These are phyloP conservation scores for Pseudonitzschia delicatissima DNA, from an alignment of 108 stramenopile genomes.

Conservation along the genomic window DNA sequence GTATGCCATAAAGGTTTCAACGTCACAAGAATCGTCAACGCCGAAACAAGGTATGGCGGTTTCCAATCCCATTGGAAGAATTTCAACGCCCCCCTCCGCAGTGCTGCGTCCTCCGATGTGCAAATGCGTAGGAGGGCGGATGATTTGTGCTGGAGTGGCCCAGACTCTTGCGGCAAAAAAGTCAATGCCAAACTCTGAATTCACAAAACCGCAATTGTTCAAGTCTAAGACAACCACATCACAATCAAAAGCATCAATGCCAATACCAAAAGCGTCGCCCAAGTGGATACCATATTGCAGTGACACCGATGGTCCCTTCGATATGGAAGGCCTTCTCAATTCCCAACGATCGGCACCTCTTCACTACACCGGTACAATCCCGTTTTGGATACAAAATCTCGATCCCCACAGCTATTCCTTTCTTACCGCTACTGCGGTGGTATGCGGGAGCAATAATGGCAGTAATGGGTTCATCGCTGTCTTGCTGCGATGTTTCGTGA, in stretches of 20 bases:
- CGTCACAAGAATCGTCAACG: background rate
- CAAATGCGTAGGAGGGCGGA: slow-evolving; percentile 2
- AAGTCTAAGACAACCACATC: background rate
- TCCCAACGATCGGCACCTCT: background rate
- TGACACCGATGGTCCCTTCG: background rate
- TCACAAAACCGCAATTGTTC: background rate
- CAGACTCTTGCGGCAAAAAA: background rate
- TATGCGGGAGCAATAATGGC: background rate
- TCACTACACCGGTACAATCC: background rate
- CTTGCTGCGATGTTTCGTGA: slow-evolving; percentile 1
- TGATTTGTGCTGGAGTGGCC: slow-evolving; percentile 5
- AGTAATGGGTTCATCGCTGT: background rate
- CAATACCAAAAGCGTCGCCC: background rate
- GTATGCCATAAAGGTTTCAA: background rate
- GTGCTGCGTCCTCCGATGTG: background rate
- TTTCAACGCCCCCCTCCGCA: too few relatives aligned
- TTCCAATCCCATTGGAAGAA: too few relatives aligned
- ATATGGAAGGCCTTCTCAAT: slow-evolving; percentile 1
- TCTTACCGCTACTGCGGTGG: background rate
- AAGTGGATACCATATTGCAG: slow-evolving; percentile 4
- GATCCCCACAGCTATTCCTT: slow-evolving; percentile 8
- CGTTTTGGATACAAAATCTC: slow-evolving; percentile 1
- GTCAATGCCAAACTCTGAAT: background rate
- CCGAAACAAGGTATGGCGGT: background rate
- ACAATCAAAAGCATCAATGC: background rate